phyloP scores from a whole-genome alignment of 768 basidiomycete species.

The Galerina marginata region DNA sequence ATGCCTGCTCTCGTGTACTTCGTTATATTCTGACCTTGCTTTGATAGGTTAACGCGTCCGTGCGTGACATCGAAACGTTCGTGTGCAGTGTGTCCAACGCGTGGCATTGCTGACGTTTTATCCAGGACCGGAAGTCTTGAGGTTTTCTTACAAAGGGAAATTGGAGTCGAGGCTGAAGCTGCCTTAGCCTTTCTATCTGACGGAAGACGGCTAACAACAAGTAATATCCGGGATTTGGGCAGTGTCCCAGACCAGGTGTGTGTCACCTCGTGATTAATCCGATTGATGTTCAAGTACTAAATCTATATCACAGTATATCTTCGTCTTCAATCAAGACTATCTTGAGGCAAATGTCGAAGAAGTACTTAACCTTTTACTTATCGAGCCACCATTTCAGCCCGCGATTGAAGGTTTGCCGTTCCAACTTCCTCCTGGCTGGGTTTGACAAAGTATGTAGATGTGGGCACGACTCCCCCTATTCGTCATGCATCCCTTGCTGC shows the following conservation, averaged over 20 bases:
- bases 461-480: conserved; percentile 72
- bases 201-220: conserved; percentile 71
- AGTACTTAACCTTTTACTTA: conserved; percentile 65
- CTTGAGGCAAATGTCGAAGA: conserved; percentile 73
- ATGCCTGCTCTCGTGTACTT: not conserved
- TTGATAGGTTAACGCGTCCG: conserved; percentile 60
- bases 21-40: conserved; percentile 1
- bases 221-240: conserved; percentile 78
- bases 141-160: conserved; percentile 71
- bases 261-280: conserved; percentile 19
- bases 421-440: not conserved
- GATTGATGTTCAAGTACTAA: conserved; percentile 1
- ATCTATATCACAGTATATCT: conserved; percentile 56
- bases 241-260: conserved; percentile 79
- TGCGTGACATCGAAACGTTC: conserved; percentile 73
- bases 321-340: conserved; percentile 84
- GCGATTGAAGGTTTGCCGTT: conserved; percentile 65
- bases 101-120: conserved; percentile 11
- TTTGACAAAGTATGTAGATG: conserved; percentile 44
- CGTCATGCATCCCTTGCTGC: conserved; percentile 67
- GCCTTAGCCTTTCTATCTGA: conserved; percentile 82
- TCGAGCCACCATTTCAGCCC: conserved; percentile 69
- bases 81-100: not conserved
- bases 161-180: conserved; percentile 70
- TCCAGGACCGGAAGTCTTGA: conserved; percentile 72